A percentile compares a stretch with the other conserved stretches of the same genome.
phyloP scores from a whole-genome alignment of 176 grass and related monocot species.

The Poa annua region DNA sequence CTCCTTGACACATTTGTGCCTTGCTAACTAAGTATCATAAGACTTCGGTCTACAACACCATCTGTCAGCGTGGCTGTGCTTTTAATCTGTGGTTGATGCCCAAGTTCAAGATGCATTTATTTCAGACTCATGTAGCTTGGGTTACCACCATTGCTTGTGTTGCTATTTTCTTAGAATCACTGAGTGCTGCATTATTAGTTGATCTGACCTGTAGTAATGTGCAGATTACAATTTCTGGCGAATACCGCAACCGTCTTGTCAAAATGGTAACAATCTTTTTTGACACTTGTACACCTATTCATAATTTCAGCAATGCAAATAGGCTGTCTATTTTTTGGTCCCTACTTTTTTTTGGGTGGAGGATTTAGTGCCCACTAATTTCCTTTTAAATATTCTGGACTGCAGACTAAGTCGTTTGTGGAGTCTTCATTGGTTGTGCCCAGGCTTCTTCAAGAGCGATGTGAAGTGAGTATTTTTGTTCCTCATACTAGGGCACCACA shows the following conservation, averaged over 20 bases:
- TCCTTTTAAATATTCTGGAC: conserved; percentile 27
- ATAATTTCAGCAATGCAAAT: conserved; percentile 26
- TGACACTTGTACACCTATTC: neutral
- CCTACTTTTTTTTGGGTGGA: conserved; percentile 8
- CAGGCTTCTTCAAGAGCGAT: conserved; percentile 96
- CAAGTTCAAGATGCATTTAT: conserved; percentile 6
- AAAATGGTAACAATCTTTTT: conserved; percentile 79
- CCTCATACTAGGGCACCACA: conserved; percentile 4
- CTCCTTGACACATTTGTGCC: neutral
- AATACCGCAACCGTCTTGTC: conserved; percentile 84
- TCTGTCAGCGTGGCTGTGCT: neutral
- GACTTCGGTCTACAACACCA: conserved; percentile 9
- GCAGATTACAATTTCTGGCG: conserved; percentile 79
- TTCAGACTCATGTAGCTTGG: conserved; percentile 16
- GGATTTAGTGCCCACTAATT: conserved; percentile 19
- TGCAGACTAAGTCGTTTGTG: conserved; percentile 88
- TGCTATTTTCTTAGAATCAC: conserved; percentile 14
- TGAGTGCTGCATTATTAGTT: neutral
- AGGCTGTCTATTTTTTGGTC: neutral
- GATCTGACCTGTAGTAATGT: conserved; percentile 46
- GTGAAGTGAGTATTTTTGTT: conserved; percentile 76
- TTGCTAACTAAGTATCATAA: neutral
- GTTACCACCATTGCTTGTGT: neutral
- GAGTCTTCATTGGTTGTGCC: conserved; percentile 58
- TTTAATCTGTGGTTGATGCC: conserved; percentile 11